Evolutionary conservation across 345 rosid species (phyloP).

Genomic region (Eucalyptus pauciflora): DNA sequence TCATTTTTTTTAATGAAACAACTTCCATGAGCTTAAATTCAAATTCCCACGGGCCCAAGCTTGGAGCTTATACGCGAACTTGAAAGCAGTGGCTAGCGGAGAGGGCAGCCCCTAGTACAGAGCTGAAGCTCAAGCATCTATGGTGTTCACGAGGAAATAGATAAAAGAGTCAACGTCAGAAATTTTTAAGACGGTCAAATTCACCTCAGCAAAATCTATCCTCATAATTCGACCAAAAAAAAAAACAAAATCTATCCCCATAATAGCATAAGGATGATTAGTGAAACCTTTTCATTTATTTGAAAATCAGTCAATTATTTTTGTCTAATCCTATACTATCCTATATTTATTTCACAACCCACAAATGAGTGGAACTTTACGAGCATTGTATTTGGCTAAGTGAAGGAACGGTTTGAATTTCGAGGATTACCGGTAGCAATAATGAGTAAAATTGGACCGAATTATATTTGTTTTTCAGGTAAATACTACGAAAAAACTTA

Average conservation of each 20-base stretch:
- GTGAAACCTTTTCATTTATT: not conserved
- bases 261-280: not conserved
- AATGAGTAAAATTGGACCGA: accelerated
- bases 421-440: accelerated
- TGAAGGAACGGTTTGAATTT: not conserved
- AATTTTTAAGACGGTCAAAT: not conserved
- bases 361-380: not conserved
- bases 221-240: too few species aligned
- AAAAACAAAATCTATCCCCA: not conserved
- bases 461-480: not conserved
- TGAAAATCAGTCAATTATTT: too few species aligned
- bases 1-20: not conserved
- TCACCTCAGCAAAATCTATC: not conserved
- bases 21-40: not conserved
- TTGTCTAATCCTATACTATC: not conserved
- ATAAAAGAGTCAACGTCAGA: not conserved
- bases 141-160: not conserved
- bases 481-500: accelerated
- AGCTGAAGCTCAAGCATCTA: not conserved
- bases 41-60: not conserved
- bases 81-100: not conserved
- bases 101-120: not conserved
- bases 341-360: not conserved
- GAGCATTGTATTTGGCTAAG: not conserved
- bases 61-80: not conserved